Percentiles rank a stretch among this genome's conserved stretches.
phyloP scores from a whole-genome alignment of 2,329 filamentous ascomycete species.

The Fusarium citri region DNA sequence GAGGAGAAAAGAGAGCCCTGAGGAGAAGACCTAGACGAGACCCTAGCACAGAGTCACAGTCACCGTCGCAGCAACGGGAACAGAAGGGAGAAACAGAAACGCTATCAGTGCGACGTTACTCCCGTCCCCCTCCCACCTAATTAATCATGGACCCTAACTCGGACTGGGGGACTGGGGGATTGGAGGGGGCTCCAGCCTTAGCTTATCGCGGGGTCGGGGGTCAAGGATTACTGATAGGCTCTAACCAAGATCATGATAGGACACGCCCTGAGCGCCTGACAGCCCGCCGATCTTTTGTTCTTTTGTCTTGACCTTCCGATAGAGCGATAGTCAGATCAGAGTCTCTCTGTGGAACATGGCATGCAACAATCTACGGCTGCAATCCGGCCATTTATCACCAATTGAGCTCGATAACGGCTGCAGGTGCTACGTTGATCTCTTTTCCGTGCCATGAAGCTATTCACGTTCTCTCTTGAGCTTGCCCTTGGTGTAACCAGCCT shows the following conservation, averaged over 20 bases:
- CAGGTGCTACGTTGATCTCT: conserved; percentile 19
- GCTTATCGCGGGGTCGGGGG: conserved; percentile 31
- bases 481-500: conserved; percentile 18
- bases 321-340: conserved; percentile 15
- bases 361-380: conserved; percentile 32
- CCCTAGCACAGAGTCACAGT: not conserved
- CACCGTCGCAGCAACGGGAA: not conserved
- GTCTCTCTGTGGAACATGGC: conserved; percentile 17
- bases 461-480: conserved; percentile 7
- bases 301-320: conserved; percentile 19
- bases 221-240: conserved; percentile 9
- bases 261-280: conserved; percentile 6
- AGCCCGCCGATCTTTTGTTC: conserved; percentile 2
- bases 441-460: conserved; percentile 17
- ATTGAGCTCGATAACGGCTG: conserved; percentile 25
- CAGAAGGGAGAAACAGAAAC: conserved; percentile 1
- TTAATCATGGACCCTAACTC: not conserved
- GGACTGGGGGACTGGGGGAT: not conserved
- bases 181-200: not conserved
- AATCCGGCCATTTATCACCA: conserved; percentile 36
- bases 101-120: conserved; percentile 26
- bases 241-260: conserved; percentile 13
- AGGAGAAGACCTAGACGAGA: conserved; percentile 1
- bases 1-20: conserved; percentile 1
- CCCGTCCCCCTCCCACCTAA: not conserved